Conservation (phyloP, 2,329 filamentous ascomycete genomes). For the Tolypocladium ovalisporum region DNA sequence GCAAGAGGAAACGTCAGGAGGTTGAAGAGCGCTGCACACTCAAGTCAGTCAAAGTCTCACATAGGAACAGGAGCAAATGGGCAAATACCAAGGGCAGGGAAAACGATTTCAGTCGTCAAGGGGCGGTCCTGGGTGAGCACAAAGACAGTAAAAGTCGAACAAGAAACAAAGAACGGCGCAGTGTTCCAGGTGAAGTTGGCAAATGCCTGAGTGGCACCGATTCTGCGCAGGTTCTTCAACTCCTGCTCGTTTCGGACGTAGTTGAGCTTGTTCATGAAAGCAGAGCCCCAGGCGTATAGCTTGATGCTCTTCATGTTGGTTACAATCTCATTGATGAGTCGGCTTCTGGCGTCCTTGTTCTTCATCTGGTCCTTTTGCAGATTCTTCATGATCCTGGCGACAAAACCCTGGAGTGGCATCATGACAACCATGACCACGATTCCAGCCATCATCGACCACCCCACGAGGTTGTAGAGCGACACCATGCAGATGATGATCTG, state of each 20-base stretch:
- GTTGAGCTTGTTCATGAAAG: constrained; percentile 96
- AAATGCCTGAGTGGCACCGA: constrained; percentile 85
- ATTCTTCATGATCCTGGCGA: constrained; percentile 86
- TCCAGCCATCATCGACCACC: constrained; percentile 89
- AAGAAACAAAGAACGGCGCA: constrained; percentile 94
- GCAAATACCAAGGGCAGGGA: constrained; percentile 56
- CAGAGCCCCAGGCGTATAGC: constrained; percentile 92
- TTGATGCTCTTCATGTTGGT: constrained; percentile 99
- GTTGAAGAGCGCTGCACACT: constrained; percentile 71
- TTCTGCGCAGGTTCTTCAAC: constrained; percentile 88
- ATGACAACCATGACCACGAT: constrained; percentile 93
- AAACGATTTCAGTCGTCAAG: constrained; percentile 88
- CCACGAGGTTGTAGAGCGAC: constrained; percentile 90
- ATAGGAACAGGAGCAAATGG: not conserved
- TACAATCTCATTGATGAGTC: constrained; percentile 92
- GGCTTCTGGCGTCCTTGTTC: constrained; percentile 90
- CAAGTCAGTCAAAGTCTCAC: not conserved
- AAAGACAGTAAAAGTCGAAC: constrained; percentile 90
- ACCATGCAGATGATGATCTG: constrained; percentile 94
- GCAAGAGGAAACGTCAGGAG: constrained; percentile 89
- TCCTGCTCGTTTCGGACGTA: constrained; percentile 93
- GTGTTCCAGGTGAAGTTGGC: constrained; percentile 98
- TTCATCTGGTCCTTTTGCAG: constrained; percentile 97
- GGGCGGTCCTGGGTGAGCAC: constrained; percentile 74
- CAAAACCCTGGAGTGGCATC: constrained; percentile 90